Conservation (phyloP, 2,329 filamentous ascomycete genomes). For the Aphanoascus verrucosus region DNA sequence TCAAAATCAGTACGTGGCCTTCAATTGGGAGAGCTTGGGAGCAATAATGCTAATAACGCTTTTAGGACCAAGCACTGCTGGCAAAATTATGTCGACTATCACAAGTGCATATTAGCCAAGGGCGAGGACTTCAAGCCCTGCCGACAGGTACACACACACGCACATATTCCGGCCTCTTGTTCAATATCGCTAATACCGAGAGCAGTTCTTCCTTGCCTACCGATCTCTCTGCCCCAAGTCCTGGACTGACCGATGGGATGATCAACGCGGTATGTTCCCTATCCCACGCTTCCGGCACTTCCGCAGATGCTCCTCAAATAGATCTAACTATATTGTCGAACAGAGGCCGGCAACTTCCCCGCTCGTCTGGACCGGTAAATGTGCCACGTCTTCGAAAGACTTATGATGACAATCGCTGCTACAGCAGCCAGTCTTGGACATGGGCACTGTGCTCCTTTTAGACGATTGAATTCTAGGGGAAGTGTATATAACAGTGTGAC, state of each 20-base stretch:
- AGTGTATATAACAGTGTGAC: slow-evolving; percentile 16
- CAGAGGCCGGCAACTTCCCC: slow-evolving; percentile 49
- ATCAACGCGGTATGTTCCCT: slow-evolving; percentile 70
- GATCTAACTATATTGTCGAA: slow-evolving; percentile 9
- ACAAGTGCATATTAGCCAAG: slow-evolving; percentile 98
- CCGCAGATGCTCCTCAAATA: not conserved
- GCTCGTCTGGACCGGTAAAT: slow-evolving; percentile 19
- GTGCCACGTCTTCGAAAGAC: not conserved
- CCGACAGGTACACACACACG: slow-evolving; percentile 63
- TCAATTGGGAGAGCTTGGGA: not conserved
- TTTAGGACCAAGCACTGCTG: slow-evolving; percentile 91
- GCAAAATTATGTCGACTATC: slow-evolving; percentile 99
- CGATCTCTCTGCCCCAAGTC: slow-evolving; percentile 91
- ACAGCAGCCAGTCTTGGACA: not conserved
- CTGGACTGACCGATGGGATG: slow-evolving; percentile 93
- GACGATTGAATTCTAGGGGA: slow-evolving; percentile 3
- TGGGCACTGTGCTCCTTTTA: slow-evolving; percentile 1
- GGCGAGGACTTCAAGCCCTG: slow-evolving; percentile 96
- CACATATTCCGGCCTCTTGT: slow-evolving; percentile 10
- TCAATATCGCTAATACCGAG: not conserved
- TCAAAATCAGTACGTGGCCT: slow-evolving; percentile 55
- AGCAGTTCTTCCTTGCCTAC: slow-evolving; percentile 90
- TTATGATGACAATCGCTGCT: not conserved
- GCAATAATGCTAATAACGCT: slow-evolving; percentile 8
- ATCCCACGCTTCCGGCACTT: not conserved